Percentiles rank a stretch among this genome's conserved stretches.
Evolutionary conservation across 805 yeast genomes (phyloP).

Genomic region (Candida ulmi): DNA sequence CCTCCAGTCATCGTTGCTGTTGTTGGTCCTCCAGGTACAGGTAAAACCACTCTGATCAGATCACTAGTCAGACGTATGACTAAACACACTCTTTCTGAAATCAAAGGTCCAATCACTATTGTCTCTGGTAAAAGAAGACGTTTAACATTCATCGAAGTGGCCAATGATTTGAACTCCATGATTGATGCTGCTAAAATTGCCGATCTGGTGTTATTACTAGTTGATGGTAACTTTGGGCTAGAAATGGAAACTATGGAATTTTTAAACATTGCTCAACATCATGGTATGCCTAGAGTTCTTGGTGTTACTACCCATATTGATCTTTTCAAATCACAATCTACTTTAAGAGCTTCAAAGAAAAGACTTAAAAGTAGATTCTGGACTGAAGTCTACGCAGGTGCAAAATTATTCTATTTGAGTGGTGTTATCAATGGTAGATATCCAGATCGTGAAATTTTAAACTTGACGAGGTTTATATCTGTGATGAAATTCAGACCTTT

Average conservation of each 20-base stretch:
- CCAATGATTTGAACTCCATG: constrained; percentile 92
- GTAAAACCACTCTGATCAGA: constrained; percentile 88
- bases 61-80: constrained; percentile 84
- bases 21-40: constrained; percentile 99
- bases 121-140: constrained; percentile 94
- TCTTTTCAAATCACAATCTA: constrained; percentile 82
- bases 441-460: constrained; percentile 93
- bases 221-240: constrained; percentile 96
- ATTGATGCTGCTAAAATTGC: constrained; percentile 94
- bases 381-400: constrained; percentile 99
- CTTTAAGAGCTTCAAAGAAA: constrained; percentile 87
- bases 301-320: constrained; percentile 97
- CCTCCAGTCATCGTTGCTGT: constrained; percentile 96
- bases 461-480: constrained; percentile 84
- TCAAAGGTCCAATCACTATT: constrained; percentile 94
- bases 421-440: constrained; percentile 97
- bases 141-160: constrained; percentile 87
- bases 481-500: constrained; percentile 99
- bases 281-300: constrained; percentile 96
- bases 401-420: constrained; percentile 86
- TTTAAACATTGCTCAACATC: constrained; percentile 91
- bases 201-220: constrained; percentile 79
- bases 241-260: constrained; percentile 99
- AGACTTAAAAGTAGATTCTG: constrained; percentile 90
- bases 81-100: constrained; percentile 77